These are phyloP conservation scores for Dichotomocladium elegans DNA, from an alignment of 371 early-diverging fungal genomes.

Conservation along the genomic window DNA sequence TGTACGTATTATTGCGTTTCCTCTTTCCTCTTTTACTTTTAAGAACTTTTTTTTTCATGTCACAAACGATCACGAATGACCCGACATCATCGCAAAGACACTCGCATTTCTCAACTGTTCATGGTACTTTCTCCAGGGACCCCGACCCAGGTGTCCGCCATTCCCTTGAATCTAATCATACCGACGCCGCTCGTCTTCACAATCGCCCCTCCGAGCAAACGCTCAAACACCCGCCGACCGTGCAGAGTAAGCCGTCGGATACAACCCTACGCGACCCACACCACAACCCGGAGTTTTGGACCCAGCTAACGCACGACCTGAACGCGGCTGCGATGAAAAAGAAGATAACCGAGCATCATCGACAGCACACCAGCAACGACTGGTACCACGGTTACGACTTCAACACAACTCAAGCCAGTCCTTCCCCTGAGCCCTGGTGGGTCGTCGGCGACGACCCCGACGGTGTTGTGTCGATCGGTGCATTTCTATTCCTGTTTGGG, in stretches of 20 bases:
- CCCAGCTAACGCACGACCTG: conserved; percentile 8
- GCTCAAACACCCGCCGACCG: neutral
- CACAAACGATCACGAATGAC: no score
- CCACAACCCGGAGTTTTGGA: conserved; percentile 4
- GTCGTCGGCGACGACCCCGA: conserved; percentile 25
- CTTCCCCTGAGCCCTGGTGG: conserved; percentile 22
- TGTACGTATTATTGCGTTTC: no score
- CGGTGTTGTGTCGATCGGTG: conserved; percentile 28
- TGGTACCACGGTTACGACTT: conserved; percentile 10
- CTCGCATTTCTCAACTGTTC: no score
- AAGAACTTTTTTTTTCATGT: no score
- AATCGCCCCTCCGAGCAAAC: conserved; percentile 6
- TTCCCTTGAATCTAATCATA: no score
- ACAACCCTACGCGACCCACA: conserved; percentile 4
- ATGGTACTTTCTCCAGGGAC: no score
- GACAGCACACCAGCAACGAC: no score
- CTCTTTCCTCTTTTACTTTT: no score
- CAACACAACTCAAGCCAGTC: conserved; percentile 4
- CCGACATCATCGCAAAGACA: no score
- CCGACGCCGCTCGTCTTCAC: no score
- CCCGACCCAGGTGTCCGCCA: no score
- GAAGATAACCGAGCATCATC: neutral
- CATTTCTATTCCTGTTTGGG: conserved; percentile 37
- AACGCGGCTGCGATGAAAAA: conserved; percentile 4
- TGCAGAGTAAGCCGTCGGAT: conserved; percentile 5